phyloP scores from a whole-genome alignment of 148 eudicot genomes.

The Camellia lanceoleosa region DNA sequence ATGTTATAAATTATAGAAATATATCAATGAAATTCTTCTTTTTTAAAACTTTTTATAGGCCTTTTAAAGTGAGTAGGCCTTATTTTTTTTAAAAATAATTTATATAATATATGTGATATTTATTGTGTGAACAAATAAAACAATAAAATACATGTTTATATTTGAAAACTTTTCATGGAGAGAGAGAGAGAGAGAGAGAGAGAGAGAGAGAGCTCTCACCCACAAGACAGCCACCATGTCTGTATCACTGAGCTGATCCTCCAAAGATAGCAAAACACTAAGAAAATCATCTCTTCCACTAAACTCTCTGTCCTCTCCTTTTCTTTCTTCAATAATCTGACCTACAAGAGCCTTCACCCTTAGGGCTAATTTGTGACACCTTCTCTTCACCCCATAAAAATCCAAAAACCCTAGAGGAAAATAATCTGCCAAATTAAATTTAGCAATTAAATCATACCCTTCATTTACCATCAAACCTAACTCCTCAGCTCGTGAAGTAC shows the following conservation, averaged over 20 bases:
- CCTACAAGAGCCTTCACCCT: conserved; percentile 44
- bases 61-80: too few relatives aligned
- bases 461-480: conserved; percentile 61
- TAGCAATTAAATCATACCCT: conserved; percentile 70
- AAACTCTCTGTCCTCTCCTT: conserved; percentile 21
- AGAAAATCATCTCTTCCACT: conserved; percentile 49
- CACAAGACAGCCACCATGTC: conserved; percentile 75
- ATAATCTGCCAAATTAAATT: conserved; percentile 60
- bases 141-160: too few relatives aligned
- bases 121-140: too few relatives aligned
- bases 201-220: conserved; percentile 39
- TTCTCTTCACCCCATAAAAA: conserved; percentile 58
- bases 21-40: too few relatives aligned
- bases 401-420: conserved; percentile 56
- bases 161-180: neutral
- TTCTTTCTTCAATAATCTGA: conserved; percentile 44
- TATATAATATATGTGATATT: too few relatives aligned
- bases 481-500: conserved; percentile 35
- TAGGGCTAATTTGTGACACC: conserved; percentile 49
- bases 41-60: too few relatives aligned
- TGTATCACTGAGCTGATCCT: conserved; percentile 48
- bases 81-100: too few relatives aligned
- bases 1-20: too few relatives aligned
- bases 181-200: conserved; percentile 12
- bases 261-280: conserved; percentile 61